Percentiles rank a stretch among this genome's conserved stretches.
Conservation (phyloP, 2,329 filamentous ascomycete genomes). For the Colletotrichum liriopes region DNA sequence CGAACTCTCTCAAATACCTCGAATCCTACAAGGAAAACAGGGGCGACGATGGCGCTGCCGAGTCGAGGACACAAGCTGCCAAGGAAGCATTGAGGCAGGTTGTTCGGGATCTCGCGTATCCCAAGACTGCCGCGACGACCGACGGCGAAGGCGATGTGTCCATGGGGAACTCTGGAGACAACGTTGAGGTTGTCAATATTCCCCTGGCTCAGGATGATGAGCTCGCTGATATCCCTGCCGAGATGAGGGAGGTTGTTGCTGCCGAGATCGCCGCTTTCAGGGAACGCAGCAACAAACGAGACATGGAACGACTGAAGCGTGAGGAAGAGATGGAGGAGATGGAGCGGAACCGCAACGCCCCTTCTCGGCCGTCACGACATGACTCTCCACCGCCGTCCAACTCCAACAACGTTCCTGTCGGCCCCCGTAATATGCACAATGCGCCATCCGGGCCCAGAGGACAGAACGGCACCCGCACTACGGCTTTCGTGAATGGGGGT, state of each 20-base stretch:
- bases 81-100: constrained; percentile 77
- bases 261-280: constrained; percentile 95
- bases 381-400: constrained; percentile 78
- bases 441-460: constrained; percentile 78
- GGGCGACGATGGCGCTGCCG: constrained; percentile 74
- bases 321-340: constrained; percentile 95
- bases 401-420: constrained; percentile 83
- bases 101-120: constrained; percentile 81
- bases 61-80: constrained; percentile 80
- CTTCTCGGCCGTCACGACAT: constrained; percentile 75
- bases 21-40: constrained; percentile 82
- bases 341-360: constrained; percentile 81
- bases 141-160: constrained; percentile 78
- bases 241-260: constrained; percentile 96
- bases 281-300: constrained; percentile 89
- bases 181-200: constrained; percentile 91
- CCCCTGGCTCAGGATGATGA: constrained; percentile 92
- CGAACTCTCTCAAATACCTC: constrained; percentile 87
- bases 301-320: constrained; percentile 86
- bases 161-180: constrained; percentile 80
- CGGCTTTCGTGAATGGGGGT: constrained; percentile 87
- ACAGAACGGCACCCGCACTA: constrained; percentile 75
- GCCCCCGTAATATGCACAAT: constrained; percentile 79
- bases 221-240: constrained; percentile 92
- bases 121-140: constrained; percentile 62